A percentile compares a stretch with the other conserved stretches of the same genome.
These are phyloP conservation scores for Durotheca rogersii DNA, from an alignment of 495 filamentous ascomycete genomes.

Conservation along the genomic window DNA sequence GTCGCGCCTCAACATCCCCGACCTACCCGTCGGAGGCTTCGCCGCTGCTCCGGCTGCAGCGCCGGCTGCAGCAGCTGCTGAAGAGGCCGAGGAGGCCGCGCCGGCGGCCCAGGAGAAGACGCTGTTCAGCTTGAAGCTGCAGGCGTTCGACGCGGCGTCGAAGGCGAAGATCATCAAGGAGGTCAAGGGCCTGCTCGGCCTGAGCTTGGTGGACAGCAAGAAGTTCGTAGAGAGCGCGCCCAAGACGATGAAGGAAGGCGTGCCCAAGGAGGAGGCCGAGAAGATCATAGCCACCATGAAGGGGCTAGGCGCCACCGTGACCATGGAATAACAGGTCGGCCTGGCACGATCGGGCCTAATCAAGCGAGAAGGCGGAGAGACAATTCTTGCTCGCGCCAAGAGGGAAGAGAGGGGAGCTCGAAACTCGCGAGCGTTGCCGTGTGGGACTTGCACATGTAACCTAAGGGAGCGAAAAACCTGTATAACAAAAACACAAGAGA, in stretches of 20 bases:
- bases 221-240: slow-evolving; percentile 98
- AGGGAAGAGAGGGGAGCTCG: too few species aligned
- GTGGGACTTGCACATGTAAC: slow-evolving; percentile 41
- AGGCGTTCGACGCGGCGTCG: slow-evolving; percentile 77
- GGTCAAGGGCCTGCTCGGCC: slow-evolving; percentile 90
- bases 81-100: slow-evolving; percentile 78
- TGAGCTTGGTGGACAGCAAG: slow-evolving; percentile 98
- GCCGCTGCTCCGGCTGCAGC: slow-evolving; percentile 56
- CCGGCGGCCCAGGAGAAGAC: slow-evolving; percentile 91
- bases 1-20: slow-evolving; percentile 96
- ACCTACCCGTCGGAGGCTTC: slow-evolving; percentile 87
- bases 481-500: slow-evolving; percentile 33
- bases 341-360: too few species aligned
- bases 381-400: too few species aligned
- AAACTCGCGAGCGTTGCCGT: slow-evolving; percentile 19
- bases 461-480: too few species aligned
- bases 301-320: slow-evolving; percentile 81
- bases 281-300: slow-evolving; percentile 96
- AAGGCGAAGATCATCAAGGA: slow-evolving; percentile 99
- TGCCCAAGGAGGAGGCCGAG: slow-evolving; percentile 97
- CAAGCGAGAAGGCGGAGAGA: too few species aligned
- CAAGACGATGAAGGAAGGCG: slow-evolving; percentile 97
- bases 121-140: slow-evolving; percentile 91
- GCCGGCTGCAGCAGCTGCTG: slow-evolving; percentile 65
- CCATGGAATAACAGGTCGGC: slow-evolving; percentile 77